phyloP scores from a whole-genome alignment of 352 stramenopile species.

The Phytophthora melonis region DNA sequence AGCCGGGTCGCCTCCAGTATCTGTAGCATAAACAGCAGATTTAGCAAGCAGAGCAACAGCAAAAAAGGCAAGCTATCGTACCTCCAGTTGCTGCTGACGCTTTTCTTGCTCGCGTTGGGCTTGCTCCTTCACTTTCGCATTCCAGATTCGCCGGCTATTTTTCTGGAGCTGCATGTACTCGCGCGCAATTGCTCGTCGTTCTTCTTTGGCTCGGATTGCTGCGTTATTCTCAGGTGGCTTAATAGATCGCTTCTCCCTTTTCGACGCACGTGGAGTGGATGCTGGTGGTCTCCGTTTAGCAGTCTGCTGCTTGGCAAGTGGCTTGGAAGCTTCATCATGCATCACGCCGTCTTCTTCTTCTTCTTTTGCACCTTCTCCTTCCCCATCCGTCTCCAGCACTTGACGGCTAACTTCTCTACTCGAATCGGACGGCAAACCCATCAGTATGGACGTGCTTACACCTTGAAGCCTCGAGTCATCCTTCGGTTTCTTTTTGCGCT shows the following conservation, averaged over 20 bases:
- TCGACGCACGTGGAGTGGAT: slow-evolving; percentile 10
- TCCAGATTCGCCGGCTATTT: slow-evolving; percentile 47
- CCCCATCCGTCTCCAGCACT: neutral
- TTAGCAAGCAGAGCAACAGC: neutral
- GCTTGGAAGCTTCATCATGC: neutral
- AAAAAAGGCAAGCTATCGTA: slow-evolving; percentile 15
- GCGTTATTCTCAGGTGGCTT: slow-evolving; percentile 7
- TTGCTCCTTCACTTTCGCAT: slow-evolving; percentile 48
- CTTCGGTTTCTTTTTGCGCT: slow-evolving; percentile 21
- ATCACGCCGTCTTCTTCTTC: neutral
- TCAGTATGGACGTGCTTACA: slow-evolving; percentile 40
- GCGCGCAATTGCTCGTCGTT: slow-evolving; percentile 64
- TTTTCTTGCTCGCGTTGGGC: slow-evolving; percentile 50
- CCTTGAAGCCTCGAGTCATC: slow-evolving; percentile 5
- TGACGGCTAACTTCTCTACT: slow-evolving; percentile 1
- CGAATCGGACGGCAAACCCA: slow-evolving; percentile 11
- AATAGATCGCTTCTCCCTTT: slow-evolving; percentile 24
- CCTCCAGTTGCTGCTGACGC: slow-evolving; percentile 61
- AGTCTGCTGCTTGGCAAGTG: neutral
- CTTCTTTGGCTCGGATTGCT: slow-evolving; percentile 36
- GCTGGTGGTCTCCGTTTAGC: slow-evolving; percentile 23
- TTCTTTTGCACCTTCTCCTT: neutral
- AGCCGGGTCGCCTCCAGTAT: slow-evolving; percentile 39
- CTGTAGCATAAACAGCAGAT: slow-evolving; percentile 8
- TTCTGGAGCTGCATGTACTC: slow-evolving; percentile 81